Percentiles rank a stretch among this genome's conserved stretches.
phyloP scores from a whole-genome alignment of 108 stramenopile species.

The Fistulifera pelliculosa region DNA sequence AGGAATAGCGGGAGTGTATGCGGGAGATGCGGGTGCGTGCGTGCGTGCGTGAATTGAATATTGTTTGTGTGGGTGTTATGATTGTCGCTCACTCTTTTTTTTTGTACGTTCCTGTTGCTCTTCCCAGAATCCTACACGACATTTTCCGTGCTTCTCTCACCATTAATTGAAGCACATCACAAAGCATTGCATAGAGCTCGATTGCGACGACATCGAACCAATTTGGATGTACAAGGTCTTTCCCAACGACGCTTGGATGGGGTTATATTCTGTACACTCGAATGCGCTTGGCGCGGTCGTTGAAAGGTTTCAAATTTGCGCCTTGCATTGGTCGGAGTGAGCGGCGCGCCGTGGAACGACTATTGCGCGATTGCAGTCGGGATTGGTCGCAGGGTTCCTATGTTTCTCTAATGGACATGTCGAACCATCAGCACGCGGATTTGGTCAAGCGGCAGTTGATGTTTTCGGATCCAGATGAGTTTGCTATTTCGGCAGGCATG shows the following conservation, averaged over 20 bases:
- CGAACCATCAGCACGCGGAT: conserved; percentile 63
- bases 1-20: conserved; percentile 57
- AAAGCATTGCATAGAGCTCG: conserved; percentile 23
- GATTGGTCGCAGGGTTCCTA: conserved; percentile 42
- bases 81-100: conserved; percentile 43
- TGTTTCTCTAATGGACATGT: conserved; percentile 69
- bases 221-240: conserved; percentile 53
- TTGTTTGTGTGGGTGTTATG: conserved; percentile 30
- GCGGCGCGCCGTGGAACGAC: conserved; percentile 42
- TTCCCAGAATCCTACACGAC: conserved; percentile 45
- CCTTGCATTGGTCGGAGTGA: conserved; percentile 56
- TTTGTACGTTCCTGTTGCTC: no score
- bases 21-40: conserved; percentile 74
- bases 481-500: conserved; percentile 62
- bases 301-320: conserved; percentile 76
- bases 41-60: conserved; percentile 20
- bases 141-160: conserved; percentile 68
- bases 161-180: conserved; percentile 72
- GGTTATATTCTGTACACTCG: conserved; percentile 83
- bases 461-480: conserved; percentile 80
- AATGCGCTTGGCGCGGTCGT: conserved; percentile 76
- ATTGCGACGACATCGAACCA: conserved; percentile 50
- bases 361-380: conserved; percentile 15
- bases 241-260: conserved; percentile 47
- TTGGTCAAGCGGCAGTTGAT: conserved; percentile 70